A percentile compares a stretch with the other conserved stretches of the same genome.
phyloP scores from a whole-genome alignment of 306 rosid species.

The Quercus engelmannii region DNA sequence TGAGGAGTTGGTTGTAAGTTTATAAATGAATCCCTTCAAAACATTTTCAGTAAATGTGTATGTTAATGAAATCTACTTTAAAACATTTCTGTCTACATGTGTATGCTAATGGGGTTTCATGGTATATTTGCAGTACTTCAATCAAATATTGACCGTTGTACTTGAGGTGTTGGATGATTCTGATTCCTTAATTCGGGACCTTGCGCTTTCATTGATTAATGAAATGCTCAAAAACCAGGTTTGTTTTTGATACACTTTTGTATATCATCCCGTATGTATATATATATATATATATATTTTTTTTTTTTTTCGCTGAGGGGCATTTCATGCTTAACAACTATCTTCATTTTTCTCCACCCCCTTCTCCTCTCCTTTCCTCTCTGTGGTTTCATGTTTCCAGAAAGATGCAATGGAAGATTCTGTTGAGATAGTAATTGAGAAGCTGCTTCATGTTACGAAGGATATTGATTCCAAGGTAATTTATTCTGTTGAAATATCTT shows the following conservation, averaged over 20 bases:
- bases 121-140: constrained; percentile 80
- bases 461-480: constrained; percentile 76
- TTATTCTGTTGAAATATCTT: constrained; percentile 10
- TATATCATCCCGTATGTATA: not conserved
- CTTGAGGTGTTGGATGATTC: constrained; percentile 94
- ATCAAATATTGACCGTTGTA: constrained; percentile 86
- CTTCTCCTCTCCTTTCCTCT: not conserved
- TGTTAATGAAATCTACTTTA: constrained; percentile 8
- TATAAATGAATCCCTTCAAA: not conserved
- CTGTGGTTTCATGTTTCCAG: constrained; percentile 38
- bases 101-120: constrained; percentile 24
- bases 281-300: not conserved
- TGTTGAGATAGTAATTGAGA: constrained; percentile 89
- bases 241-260: constrained; percentile 6
- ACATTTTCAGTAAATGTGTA: constrained; percentile 8
- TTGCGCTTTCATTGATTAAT: constrained; percentile 65
- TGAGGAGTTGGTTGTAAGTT: not conserved
- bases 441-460: constrained; percentile 83
- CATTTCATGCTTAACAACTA: constrained; percentile 1
- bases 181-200: constrained; percentile 78
- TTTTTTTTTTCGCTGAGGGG: not conserved
- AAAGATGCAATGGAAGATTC: constrained; percentile 91
- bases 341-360: not conserved
- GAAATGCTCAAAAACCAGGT: constrained; percentile 99
- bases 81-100: constrained; percentile 10